Base-by-base conservation (phyloP, 139 green algal genomes). In the Coccomyxa sp. region DNA sequence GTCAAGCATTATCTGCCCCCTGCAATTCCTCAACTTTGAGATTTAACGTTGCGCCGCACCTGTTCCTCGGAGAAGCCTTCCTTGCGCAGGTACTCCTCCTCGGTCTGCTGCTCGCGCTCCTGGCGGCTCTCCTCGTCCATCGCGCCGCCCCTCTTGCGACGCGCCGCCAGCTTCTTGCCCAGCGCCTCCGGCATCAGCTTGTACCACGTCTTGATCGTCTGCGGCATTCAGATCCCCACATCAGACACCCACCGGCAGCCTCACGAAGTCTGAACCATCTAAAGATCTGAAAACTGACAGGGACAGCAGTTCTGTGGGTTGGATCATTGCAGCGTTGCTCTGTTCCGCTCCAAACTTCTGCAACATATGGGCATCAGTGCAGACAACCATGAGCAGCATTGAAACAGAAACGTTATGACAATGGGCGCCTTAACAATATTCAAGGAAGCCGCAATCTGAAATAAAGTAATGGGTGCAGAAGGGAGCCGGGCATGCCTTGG, bases 91-190 rank as follows among this genome's bases (percentile, higher is more conserved):
- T 77, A 77, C 27, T 38, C 27, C 71, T 77, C 71, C 71, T 77
- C 71, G 27, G 71, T 51, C 71, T 51, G 23, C 71, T 31, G 14
- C 71, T 77, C 71, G 14, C 17, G 21, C 71, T 38, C 14, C 71
- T 51, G 14, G 71, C 71, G 71, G 23, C 31, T 15, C 71, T 77
- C 71, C 14, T 77, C 23, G 27, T 25, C 14, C 23, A 51, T 77
- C 0, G 31, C 71, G 45, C n/a, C 71, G 21, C 71, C 71, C 25
- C 14, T 15, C 27, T 31, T 77, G 23, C 31, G 28, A 0, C 71
- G 71, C 23, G 28, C 87, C 18, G 84, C 82, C 7, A 93, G 85
- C 79, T 89, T 89, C 83, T 91, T 91, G 32, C 91, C 83, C 25
- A 82, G 45, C 58, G 88, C 90, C 76, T 92, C 84, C 27, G 83